These are phyloP conservation scores for Vachellia collinsii DNA, from an alignment of 306 rosid genomes.

Conservation along the genomic window DNA sequence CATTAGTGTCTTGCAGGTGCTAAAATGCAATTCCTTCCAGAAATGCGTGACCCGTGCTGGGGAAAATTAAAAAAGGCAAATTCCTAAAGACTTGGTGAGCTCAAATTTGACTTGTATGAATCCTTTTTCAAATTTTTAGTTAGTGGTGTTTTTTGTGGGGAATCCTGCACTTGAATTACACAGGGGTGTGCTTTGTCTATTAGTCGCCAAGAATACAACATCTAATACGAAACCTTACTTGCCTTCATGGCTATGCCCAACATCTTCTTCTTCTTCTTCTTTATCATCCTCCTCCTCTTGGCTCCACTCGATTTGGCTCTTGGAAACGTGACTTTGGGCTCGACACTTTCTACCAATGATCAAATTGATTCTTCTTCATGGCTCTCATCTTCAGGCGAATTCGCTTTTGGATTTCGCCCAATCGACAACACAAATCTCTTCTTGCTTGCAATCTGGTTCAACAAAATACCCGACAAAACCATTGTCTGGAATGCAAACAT, in stretches of 20 bases:
- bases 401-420: constrained; percentile 61
- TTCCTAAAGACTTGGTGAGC: neutral
- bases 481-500: constrained; percentile 50
- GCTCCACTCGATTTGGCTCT: neutral
- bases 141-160: neutral
- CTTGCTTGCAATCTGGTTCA: constrained; percentile 58
- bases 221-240: neutral
- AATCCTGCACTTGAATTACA: neutral
- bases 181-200: neutral
- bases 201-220: neutral
- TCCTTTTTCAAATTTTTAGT: neutral
- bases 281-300: neutral
- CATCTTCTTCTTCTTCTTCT: constrained; percentile 7
- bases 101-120: neutral
- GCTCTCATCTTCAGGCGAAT: constrained; percentile 46
- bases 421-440: constrained; percentile 22
- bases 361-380: constrained; percentile 21
- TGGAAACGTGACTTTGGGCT: constrained; percentile 1
- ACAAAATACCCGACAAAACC: constrained; percentile 46
- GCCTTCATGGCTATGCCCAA: constrained; percentile 21
- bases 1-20: neutral
- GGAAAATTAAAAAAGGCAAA: neutral
- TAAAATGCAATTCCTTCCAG: neutral
- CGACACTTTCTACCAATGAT: constrained; percentile 32
- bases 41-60: too few species aligned